Evolutionary conservation across 148 eudicot species (phyloP).

Genomic region (Rheum nobile): DNA sequence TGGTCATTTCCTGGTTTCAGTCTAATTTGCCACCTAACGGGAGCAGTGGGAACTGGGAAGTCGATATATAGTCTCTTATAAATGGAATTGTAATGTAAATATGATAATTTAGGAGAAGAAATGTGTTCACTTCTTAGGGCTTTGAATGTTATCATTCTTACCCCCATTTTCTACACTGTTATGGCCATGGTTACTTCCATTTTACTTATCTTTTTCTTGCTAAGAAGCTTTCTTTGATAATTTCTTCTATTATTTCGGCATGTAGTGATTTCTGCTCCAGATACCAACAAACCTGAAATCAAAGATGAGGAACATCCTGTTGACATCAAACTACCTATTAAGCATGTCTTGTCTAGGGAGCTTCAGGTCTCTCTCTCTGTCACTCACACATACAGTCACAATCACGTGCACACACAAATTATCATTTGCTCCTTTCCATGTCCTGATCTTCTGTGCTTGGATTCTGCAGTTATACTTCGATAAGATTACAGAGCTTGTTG

Average conservation of each 20-base stretch:
- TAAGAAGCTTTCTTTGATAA: not conserved
- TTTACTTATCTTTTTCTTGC: not conserved
- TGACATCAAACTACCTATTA: conserved; percentile 58
- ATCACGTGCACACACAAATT: not conserved
- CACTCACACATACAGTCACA: not conserved
- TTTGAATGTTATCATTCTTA: not conserved
- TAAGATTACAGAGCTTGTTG: conserved; percentile 55
- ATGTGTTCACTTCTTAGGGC: not conserved
- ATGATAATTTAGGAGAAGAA: not conserved
- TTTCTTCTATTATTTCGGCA: not conserved
- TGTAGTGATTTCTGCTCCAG: conserved; percentile 44
- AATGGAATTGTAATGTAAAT: not conserved
- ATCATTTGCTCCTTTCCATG: not conserved
- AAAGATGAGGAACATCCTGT: conserved; percentile 47
- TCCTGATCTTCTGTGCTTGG: not conserved
- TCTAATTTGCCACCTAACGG: not conserved
- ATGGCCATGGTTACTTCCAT: not conserved
- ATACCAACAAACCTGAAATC: conserved; percentile 31
- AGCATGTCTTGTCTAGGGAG: conserved; percentile 66
- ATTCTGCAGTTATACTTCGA: conserved; percentile 54
- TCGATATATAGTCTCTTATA: not conserved
- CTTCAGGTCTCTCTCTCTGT: conserved; percentile 38
- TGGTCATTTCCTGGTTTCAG: not conserved
- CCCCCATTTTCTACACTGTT: not conserved
- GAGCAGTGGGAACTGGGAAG: not conserved